A percentile compares a stretch with the other conserved stretches of the same genome.
Evolutionary conservation across 495 filamentous ascomycete species (phyloP).

Genomic region (Lasiosphaeriaceae sp.): DNA sequence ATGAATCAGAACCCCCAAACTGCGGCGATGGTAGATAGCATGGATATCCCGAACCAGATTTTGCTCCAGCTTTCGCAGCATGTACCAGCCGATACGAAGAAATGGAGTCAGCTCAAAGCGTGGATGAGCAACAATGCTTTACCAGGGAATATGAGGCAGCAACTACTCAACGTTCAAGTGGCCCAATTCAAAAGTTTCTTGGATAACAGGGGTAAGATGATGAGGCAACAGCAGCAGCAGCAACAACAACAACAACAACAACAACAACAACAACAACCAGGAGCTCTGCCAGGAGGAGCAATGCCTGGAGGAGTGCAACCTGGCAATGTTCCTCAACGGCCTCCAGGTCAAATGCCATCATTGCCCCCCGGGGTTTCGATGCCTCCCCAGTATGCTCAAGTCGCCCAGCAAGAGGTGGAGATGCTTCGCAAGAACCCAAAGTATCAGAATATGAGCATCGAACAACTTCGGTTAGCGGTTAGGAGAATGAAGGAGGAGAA

Average conservation of each 20-base stretch:
- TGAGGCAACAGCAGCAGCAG: not conserved
- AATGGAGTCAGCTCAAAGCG: slow-evolving; percentile 70
- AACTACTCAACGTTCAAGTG: slow-evolving; percentile 50
- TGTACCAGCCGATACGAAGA: slow-evolving; percentile 56
- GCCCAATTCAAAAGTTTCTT: slow-evolving; percentile 46
- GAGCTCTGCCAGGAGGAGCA: not conserved
- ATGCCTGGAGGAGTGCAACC: not conserved
- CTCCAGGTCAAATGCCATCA: not conserved
- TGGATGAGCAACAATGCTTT: slow-evolving; percentile 52
- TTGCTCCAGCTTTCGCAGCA: slow-evolving; percentile 17
- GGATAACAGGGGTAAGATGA: not conserved
- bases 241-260: slow-evolving; percentile 5
- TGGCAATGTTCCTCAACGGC: slow-evolving; percentile 1
- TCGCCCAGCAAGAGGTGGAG: slow-evolving; percentile 11
- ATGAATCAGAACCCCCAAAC: slow-evolving; percentile 8
- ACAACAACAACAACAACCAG: slow-evolving; percentile 13
- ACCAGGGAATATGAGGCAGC: slow-evolving; percentile 36
- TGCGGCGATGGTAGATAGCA: slow-evolving; percentile 31
- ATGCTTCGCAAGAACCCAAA: slow-evolving; percentile 13
- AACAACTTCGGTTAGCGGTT: not conserved
- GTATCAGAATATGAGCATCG: slow-evolving; percentile 25
- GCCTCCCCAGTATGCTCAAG: slow-evolving; percentile 6
- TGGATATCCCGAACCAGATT: slow-evolving; percentile 30
- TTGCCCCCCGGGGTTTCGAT: slow-evolving; percentile 1
- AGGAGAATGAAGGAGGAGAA: not conserved